These are phyloP conservation scores for Schwanniomyces sp. DNA, from an alignment of 805 yeast species.

Conservation along the genomic window DNA sequence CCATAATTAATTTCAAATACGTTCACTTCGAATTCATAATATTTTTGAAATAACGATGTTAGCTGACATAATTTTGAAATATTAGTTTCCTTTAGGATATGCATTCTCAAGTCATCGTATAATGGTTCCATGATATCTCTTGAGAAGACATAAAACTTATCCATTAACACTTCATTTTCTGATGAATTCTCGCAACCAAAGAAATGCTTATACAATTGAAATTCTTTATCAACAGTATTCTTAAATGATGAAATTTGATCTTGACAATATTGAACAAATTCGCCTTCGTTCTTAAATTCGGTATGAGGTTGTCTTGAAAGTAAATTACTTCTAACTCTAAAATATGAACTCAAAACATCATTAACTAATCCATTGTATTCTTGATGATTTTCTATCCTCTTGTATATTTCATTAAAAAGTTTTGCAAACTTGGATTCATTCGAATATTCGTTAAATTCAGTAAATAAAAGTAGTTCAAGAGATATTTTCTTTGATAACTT, in stretches of 20 bases:
- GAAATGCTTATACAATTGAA: slow-evolving; percentile 52
- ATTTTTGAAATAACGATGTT: slow-evolving; percentile 65
- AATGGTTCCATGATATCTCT: slow-evolving; percentile 71
- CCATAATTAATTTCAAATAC: slow-evolving; percentile 46
- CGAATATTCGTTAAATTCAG: slow-evolving; percentile 47
- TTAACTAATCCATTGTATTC: slow-evolving; percentile 67
- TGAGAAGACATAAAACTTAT: slow-evolving; percentile 57
- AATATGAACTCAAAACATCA: slow-evolving; percentile 67
- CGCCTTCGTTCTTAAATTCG: slow-evolving; percentile 11
- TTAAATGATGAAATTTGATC: slow-evolving; percentile 59
- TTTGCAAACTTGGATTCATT: slow-evolving; percentile 24
- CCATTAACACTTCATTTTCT: slow-evolving; percentile 5
- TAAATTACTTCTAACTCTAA: slow-evolving; percentile 53
- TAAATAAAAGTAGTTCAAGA: slow-evolving; percentile 64
- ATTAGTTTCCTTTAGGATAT: slow-evolving; percentile 67
- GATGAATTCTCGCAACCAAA: slow-evolving; percentile 31
- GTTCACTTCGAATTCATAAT: slow-evolving; percentile 61
- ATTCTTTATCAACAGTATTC: slow-evolving; percentile 61
- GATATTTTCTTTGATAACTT: slow-evolving; percentile 30
- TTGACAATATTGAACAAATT: slow-evolving; percentile 61
- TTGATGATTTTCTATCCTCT: slow-evolving; percentile 35
- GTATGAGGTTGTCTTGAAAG: slow-evolving; percentile 18
- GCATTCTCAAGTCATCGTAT: slow-evolving; percentile 66
- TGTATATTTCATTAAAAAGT: slow-evolving; percentile 34
- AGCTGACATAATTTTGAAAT: slow-evolving; percentile 73